These are phyloP conservation scores for Fusarium guadeloupense DNA, from an alignment of 2,329 filamentous ascomycete species.

Conservation along the genomic window DNA sequence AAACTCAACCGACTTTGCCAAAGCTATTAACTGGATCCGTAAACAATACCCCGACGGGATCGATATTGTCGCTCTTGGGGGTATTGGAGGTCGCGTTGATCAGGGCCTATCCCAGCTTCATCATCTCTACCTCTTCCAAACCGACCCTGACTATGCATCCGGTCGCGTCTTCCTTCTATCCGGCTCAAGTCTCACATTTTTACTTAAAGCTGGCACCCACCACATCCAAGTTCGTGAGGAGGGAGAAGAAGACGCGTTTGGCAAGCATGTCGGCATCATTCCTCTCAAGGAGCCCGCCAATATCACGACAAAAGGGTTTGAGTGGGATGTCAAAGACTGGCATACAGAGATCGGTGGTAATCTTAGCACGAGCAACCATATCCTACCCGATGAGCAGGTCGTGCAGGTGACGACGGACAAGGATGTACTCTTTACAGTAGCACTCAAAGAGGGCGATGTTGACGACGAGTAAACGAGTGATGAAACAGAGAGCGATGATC, in stretches of 20 bases:
- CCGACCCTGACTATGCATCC: constrained; percentile 56
- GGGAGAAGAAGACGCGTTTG: constrained; percentile 65
- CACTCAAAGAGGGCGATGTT: constrained; percentile 57
- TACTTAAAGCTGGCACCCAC: constrained; percentile 76
- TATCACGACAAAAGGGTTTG: constrained; percentile 82
- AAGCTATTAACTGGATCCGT: constrained; percentile 73
- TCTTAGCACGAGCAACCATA: constrained; percentile 84
- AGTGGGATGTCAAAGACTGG: constrained; percentile 93
- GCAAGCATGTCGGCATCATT: constrained; percentile 84
- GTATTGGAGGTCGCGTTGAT: constrained; percentile 89
- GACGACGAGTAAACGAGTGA: constrained; percentile 44
- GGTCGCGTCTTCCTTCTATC: constrained; percentile 82
- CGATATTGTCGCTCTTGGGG: constrained; percentile 83
- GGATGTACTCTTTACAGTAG: constrained; percentile 79
- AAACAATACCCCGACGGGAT: constrained; percentile 46
- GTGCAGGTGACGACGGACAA: constrained; percentile 70
- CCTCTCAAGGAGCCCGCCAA: constrained; percentile 80
- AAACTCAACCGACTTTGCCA: constrained; percentile 90
- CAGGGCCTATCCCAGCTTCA: constrained; percentile 91
- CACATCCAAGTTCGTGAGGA: constrained; percentile 69
- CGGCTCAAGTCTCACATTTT: constrained; percentile 81
- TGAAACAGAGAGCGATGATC: constrained; percentile 1
- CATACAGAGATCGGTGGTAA: constrained; percentile 76
- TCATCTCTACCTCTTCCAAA: constrained; percentile 76
- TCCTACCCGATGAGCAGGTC: constrained; percentile 65